Conservation (phyloP, 1,284 basidiomycete genomes). For the Sphagnurus paluster region DNA sequence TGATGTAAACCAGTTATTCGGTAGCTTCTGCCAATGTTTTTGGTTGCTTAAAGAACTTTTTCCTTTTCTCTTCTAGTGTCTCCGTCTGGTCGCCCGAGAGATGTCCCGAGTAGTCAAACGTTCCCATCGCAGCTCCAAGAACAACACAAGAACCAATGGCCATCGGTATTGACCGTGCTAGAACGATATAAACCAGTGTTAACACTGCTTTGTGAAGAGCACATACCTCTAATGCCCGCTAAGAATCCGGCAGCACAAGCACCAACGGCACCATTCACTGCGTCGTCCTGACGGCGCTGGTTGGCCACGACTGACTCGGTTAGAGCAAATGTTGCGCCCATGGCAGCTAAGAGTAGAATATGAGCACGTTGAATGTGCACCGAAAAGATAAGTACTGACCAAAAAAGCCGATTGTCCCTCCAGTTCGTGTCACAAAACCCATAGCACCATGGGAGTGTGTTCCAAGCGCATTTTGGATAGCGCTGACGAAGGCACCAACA, state of each 20-base stretch:
- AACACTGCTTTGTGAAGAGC: constrained; percentile 12
- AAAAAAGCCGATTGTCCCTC: constrained; percentile 82
- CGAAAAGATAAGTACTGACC: constrained; percentile 45
- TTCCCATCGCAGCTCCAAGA: constrained; percentile 80
- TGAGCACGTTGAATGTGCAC: neutral
- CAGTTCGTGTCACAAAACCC: constrained; percentile 80
- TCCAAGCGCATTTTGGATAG: constrained; percentile 84
- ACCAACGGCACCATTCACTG: constrained; percentile 83
- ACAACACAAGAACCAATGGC: constrained; percentile 82
- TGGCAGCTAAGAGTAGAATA: constrained; percentile 64
- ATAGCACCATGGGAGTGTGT: constrained; percentile 84
- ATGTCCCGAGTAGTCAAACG: constrained; percentile 81
- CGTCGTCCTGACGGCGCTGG: constrained; percentile 78
- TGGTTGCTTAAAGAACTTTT: constrained; percentile 70
- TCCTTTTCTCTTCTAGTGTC: constrained; percentile 61
- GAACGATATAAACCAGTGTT: constrained; percentile 11
- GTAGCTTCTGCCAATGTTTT: constrained; percentile 33
- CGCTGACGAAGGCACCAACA: constrained; percentile 77
- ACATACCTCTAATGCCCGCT: constrained; percentile 80
- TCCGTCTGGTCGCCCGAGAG: constrained; percentile 45
- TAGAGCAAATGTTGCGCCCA: constrained; percentile 87
- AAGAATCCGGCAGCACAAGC: constrained; percentile 94
- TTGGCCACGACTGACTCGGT: constrained; percentile 85
- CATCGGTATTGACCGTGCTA: constrained; percentile 86
- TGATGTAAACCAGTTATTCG: no score